phyloP scores from a whole-genome alignment of 345 rosid genomes.

The Erucastrum elatum region DNA sequence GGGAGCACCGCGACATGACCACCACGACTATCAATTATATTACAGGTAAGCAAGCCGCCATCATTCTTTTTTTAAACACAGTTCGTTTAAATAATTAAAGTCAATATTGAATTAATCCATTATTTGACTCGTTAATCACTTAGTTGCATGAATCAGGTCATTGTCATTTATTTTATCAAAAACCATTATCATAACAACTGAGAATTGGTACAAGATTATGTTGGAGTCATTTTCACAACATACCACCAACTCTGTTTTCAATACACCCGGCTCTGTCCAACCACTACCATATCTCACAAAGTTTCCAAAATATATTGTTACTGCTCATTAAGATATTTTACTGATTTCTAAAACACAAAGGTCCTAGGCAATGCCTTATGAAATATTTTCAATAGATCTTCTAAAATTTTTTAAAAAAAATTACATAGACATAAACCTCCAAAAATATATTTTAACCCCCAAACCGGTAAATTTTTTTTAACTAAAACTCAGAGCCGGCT shows the following conservation, averaged over 20 bases:
- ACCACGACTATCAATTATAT: slow-evolving; percentile 55
- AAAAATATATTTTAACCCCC: no score
- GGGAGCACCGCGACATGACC: slow-evolving; percentile 51
- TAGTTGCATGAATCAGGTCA: background rate
- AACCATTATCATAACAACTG: background rate
- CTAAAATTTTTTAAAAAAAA: no score
- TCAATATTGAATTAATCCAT: slow-evolving; percentile 19
- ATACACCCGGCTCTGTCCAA: background rate
- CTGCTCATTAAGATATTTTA: no score
- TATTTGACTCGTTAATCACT: slow-evolving; percentile 5
- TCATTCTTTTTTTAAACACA: background rate
- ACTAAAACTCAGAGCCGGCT: no score
- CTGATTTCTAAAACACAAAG: no score
- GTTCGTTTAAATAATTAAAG: slow-evolving; percentile 5
- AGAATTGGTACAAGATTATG: slow-evolving; percentile 4
- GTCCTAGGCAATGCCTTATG: no score
- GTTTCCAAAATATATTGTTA: background rate
- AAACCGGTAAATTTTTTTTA: no score
- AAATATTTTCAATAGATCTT: no score
- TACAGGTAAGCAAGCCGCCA: slow-evolving; percentile 49
- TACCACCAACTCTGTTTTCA: background rate
- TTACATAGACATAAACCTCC: no score
- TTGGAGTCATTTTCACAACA: slow-evolving; percentile 22
- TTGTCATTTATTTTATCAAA: background rate
- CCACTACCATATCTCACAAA: background rate